Base-by-base conservation (phyloP, 225 moss, liverwort and hornwort genomes). In the Thuidium tamariscinum region DNA sequence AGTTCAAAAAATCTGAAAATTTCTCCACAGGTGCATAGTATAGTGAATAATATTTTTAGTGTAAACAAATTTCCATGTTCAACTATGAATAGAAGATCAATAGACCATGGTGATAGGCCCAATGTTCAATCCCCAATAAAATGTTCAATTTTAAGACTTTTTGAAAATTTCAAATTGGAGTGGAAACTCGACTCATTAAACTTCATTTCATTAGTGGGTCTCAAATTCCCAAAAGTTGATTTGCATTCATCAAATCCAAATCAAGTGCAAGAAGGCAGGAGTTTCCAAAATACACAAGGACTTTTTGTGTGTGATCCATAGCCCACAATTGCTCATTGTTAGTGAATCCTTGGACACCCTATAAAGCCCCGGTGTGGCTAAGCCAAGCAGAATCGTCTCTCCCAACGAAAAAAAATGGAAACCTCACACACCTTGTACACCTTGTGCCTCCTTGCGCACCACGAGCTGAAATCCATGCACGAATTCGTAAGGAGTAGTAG, bases 21-120 rank as follows among this genome's bases (percentile, higher is more conserved):
- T 42, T 51, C 20, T 74, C 4, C 5, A 3, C 0, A 22, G 0
- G 5, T n/a, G 13, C 22, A 52, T 8, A 52, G 13, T 13, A 48
- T 18, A 48, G 72, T 10, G 18, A 44, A 41, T 25, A 69, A 30
- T 48, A 48, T 30, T 52, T 30, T 12, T 49, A 74, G n/a, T 5
- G 8, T 49, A n/a, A 74, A 52, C 23, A n/a, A 75, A 14, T 14
- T 74, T 52, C 1, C 0, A 2, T 8, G 15, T 75, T 22, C 5
- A 52, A 52, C n/a, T 75, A 36, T 36, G 12, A 22, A n/a, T 3
- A 13, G n/a, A 36, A 75, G 54, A 54, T 54, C 36, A 54, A 36
- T 9, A 76, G 3, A 52, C 5, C 0, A 1, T 36, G 55, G 2
- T 14, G 25, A 8, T 10, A 54, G 2, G 10, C 10, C 16, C 54